Evolutionary conservation across 345 rosid species (phyloP), one percentile per base, ranked within the genome.

Genomic region (Combretum micranthum): DNA sequence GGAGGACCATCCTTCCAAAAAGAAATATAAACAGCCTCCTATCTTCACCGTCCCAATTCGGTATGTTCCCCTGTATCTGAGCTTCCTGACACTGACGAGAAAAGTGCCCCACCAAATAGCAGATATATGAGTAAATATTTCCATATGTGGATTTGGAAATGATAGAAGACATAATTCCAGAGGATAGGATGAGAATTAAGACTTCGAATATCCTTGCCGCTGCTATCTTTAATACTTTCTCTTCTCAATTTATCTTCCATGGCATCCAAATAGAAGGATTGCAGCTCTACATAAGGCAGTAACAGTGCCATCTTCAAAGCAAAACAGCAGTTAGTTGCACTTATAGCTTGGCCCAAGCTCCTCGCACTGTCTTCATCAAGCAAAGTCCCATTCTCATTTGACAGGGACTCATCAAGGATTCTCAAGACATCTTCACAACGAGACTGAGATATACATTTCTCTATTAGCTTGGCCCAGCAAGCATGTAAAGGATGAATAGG

Each of bases 401-500:
- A 50, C 20, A 72, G 61, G 15, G 89, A 85, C 3, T 52, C 75
- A 74, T 93, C 99, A 52, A 87, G 74, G 61, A 83, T 69, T 59
- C 60, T 75, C 26, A 89, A 19, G 23, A 80, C 73, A 47, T 79
- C 76, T 61, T 71, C 67, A 15, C 75, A 66, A 44, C 55, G 73
- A 47, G 76, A 61, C 39, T 62, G 54, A 16, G 75, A 44, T 17
- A 76, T 52, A 20, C 76, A 64, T 52, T 74, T 82, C 66, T 53
- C 71, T 71, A 89, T 78, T 15, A 83, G 71, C 74, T 71, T 85
- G 44, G 64, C 59, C 97, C 99, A 93, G 64, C 97, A 93, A 8
- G 62, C 50, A 56, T 89, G 97, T 49, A 89, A 73, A 21, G 95
- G 97, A 74, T 93, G 95, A 60, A 79, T 46, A 6, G 67, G 60